phyloP scores from a whole-genome alignment of 345 rosid species.

The Cochlearia excelsa region DNA sequence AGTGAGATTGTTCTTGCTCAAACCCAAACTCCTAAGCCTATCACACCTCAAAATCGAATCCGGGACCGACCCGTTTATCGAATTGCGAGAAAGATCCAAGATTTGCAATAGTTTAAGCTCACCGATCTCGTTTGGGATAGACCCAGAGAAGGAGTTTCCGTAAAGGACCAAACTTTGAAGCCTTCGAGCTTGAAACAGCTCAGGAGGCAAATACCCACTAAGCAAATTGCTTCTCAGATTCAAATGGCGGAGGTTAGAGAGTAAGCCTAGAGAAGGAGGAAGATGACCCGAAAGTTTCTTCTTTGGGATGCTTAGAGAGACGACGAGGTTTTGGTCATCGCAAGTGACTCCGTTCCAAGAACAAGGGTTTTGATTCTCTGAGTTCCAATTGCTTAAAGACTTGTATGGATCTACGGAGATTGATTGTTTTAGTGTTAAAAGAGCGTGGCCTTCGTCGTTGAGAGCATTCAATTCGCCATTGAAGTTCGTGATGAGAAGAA shows the following conservation, averaged over 20 bases:
- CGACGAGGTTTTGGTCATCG: conserved; percentile 62
- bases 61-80: conserved; percentile 73
- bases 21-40: conserved; percentile 68
- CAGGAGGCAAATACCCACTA: conserved; percentile 60
- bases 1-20: conserved; percentile 75
- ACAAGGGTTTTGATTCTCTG: conserved; percentile 65
- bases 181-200: conserved; percentile 69
- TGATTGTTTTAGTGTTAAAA: conserved; percentile 68
- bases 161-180: conserved; percentile 89
- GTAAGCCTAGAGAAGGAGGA: conserved; percentile 76
- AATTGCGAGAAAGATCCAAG: conserved; percentile 82
- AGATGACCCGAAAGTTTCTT: conserved; percentile 74
- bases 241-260: conserved; percentile 75
- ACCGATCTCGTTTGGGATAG: conserved; percentile 66
- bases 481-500: conserved; percentile 39
- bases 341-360: conserved; percentile 95
- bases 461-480: conserved; percentile 35
- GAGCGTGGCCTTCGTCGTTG: conserved; percentile 70
- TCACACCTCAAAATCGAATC: conserved; percentile 64
- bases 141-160: conserved; percentile 81
- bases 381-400: conserved; percentile 76
- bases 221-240: conserved; percentile 78
- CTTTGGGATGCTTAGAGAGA: conserved; percentile 81
- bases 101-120: conserved; percentile 65
- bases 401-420: conserved; percentile 69